A percentile compares a stretch with the other conserved stretches of the same genome.
These are phyloP conservation scores for Cairneyella variabilis DNA, from an alignment of 495 filamentous ascomycete genomes.

Conservation along the genomic window DNA sequence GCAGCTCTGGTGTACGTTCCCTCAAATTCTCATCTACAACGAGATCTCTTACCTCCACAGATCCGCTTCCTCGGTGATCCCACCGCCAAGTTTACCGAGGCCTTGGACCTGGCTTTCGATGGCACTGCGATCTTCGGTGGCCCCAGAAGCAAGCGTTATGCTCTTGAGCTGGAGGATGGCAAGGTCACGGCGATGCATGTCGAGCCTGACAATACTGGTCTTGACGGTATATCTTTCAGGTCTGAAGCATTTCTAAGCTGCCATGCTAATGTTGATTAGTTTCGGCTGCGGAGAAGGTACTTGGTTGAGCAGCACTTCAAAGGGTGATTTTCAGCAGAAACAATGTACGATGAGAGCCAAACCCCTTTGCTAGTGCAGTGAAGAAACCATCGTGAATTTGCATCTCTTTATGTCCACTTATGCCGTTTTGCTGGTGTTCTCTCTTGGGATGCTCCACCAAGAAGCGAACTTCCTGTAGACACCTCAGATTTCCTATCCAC, in stretches of 20 bases:
- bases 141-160: slow-evolving; percentile 83
- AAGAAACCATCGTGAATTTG: too few species aligned
- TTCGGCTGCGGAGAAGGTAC: slow-evolving; percentile 68
- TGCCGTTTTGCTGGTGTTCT: too few species aligned
- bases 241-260: too few species aligned
- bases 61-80: slow-evolving; percentile 93
- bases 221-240: slow-evolving; percentile 58
- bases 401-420: too few species aligned
- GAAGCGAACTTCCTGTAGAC: too few species aligned
- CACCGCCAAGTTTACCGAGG: slow-evolving; percentile 74
- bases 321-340: too few species aligned
- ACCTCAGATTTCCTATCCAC: too few species aligned
- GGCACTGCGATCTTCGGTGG: slow-evolving; percentile 80
- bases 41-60: slow-evolving; percentile 20
- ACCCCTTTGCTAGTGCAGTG: too few species aligned
- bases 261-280: slow-evolving; percentile 48
- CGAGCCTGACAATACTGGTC: slow-evolving; percentile 91
- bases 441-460: too few species aligned
- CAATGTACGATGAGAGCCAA: too few species aligned
- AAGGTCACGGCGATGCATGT: slow-evolving; percentile 72
- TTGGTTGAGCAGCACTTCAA: too few species aligned
- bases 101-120: slow-evolving; percentile 82
- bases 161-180: slow-evolving; percentile 71
- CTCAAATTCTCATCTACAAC: not conserved
- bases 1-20: slow-evolving; percentile 66